These are phyloP conservation scores for Fusarium devonianum DNA, from an alignment of 2,329 filamentous ascomycete genomes.

Conservation along the genomic window DNA sequence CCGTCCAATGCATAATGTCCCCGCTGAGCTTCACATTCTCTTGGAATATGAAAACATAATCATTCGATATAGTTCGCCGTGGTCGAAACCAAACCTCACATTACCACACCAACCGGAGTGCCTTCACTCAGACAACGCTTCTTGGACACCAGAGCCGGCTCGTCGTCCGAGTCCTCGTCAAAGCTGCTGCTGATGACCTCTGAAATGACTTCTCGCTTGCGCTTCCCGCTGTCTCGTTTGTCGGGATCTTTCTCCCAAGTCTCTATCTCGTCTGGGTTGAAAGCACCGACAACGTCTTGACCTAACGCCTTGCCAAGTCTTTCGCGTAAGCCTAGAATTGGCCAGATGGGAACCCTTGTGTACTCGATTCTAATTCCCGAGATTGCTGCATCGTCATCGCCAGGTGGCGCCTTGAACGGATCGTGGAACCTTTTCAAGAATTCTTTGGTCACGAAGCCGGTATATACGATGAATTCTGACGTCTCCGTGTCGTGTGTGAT, in stretches of 20 bases:
- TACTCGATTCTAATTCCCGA: constrained; percentile 56
- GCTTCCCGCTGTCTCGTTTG: constrained; percentile 42
- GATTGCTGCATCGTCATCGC: constrained; percentile 36
- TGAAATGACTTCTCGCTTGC: constrained; percentile 47
- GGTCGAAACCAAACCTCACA: constrained; percentile 26
- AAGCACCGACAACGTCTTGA: constrained; percentile 55
- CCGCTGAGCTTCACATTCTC: constrained; percentile 19
- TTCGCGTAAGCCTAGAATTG: constrained; percentile 62
- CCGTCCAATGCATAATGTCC: constrained; percentile 18
- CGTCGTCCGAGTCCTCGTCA: constrained; percentile 48
- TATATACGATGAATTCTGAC: constrained; percentile 62
- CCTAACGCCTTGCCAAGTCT: constrained; percentile 62
- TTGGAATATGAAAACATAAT: constrained; percentile 21
- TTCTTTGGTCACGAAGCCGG: constrained; percentile 54
- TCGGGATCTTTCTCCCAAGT: constrained; percentile 54
- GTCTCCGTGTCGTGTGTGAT: constrained; percentile 59
- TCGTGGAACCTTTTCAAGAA: constrained; percentile 60
- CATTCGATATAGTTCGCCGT: constrained; percentile 7
- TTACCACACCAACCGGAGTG: constrained; percentile 43
- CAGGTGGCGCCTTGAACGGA: constrained; percentile 51
- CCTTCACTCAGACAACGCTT: constrained; percentile 45
- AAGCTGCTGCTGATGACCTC: constrained; percentile 53
- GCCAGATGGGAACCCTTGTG: constrained; percentile 60
- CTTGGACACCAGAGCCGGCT: constrained; percentile 44
- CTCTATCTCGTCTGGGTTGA: constrained; percentile 52